Evolutionary conservation across 257 asterid genomes (phyloP), one percentile per base, ranked within the genome.

Genomic region (Primulina eburnea): DNA sequence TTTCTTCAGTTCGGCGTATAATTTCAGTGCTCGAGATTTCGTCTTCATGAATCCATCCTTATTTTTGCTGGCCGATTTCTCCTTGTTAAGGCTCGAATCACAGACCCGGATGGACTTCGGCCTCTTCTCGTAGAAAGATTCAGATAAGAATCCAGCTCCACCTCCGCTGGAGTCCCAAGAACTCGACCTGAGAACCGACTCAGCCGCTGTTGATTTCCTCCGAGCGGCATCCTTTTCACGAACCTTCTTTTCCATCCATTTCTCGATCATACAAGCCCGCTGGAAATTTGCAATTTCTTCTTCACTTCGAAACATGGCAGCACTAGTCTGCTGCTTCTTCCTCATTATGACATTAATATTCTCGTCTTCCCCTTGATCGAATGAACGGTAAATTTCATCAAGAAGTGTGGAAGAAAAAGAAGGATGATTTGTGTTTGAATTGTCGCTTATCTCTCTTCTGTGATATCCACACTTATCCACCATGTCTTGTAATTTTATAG

Each of bases 1-100:
- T 56, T 90, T 89, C 91, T 88, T 92, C 82, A 92, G 65, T 21
- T 92, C 96, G 67, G 89, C 84, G 76, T 88, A 92, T 59, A 89
- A 80, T 81, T 88, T 92, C 70, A 85, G 81, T 28, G 29, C 29
- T 2, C 29, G 29, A 28, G 29, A 28, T 38, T 84, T 89, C 70
- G 92, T 81, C 77, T 82, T 91, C 57, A 76, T 67, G 56, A 86
- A 88, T 56, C 91, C 83, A 61, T 88, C 87, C 28, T 56, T 76
- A 6, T 29, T 62, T 32, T 70, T 72, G 68, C 61, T 69, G 55
- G 33, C 55, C 55, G 55, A 6, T 38, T 77, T 79, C 71, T 76
- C 81, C 28, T 78, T 76, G 24, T 70, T 73, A 34, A 62, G 11
- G 16, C 68, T 74, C 2, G 80, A 29, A 11, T 67, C 74, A 16